Evolutionary conservation across 2,329 filamentous ascomycete species (phyloP).

Genomic region (Tolypocladium sp.): DNA sequence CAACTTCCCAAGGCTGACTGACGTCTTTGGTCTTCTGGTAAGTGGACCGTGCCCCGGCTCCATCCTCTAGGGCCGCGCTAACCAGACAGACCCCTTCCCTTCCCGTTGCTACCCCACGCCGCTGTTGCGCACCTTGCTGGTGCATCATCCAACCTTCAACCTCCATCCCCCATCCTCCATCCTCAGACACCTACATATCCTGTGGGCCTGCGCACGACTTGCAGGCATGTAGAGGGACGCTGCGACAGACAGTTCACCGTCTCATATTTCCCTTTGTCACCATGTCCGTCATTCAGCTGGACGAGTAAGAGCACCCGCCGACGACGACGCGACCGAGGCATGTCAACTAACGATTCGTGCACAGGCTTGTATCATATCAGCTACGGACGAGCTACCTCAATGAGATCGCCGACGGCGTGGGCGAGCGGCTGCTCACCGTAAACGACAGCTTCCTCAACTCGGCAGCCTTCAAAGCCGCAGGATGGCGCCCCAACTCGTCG

Average conservation of each 20-base stretch:
- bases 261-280: slow-evolving; percentile 2
- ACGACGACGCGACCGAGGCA: background rate
- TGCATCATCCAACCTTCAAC: background rate
- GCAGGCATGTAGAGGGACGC: slow-evolving; percentile 9
- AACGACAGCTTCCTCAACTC: slow-evolving; percentile 74
- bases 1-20: background rate
- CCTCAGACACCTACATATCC: background rate
- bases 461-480: slow-evolving; percentile 71
- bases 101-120: background rate
- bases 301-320: slow-evolving; percentile 20
- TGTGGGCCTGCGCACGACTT: background rate
- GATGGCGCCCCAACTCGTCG: slow-evolving; percentile 65
- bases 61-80: background rate
- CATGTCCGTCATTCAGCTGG: slow-evolving; percentile 29
- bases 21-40: no score
- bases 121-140: background rate
- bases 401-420: slow-evolving; percentile 73
- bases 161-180: background rate
- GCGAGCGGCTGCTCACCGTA: slow-evolving; percentile 73
- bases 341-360: slow-evolving; percentile 9
- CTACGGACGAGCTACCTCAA: slow-evolving; percentile 72
- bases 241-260: background rate
- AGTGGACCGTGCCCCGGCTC: background rate
- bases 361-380: slow-evolving; percentile 72
- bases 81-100: background rate